A percentile compares a stretch with the other conserved stretches of the same genome.
These are phyloP conservation scores for Glycine latifolia DNA, from an alignment of 306 rosid species.

Conservation along the genomic window DNA sequence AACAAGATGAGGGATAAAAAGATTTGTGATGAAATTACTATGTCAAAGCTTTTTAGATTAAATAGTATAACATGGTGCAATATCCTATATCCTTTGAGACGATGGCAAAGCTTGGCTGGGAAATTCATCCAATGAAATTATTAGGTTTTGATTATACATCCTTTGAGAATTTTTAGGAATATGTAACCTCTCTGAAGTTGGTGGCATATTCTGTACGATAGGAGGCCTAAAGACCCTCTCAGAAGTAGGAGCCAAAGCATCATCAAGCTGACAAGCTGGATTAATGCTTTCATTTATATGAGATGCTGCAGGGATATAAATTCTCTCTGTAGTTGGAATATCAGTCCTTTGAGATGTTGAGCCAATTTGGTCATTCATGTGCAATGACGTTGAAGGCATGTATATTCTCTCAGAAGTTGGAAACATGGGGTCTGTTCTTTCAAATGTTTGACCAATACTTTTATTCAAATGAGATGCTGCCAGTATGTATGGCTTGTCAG, in stretches of 20 bases:
- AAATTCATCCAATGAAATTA: constrained; percentile 61
- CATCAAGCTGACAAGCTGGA: constrained; percentile 51
- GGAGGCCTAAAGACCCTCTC: constrained; percentile 55
- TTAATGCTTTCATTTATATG: constrained; percentile 53
- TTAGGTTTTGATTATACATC: constrained; percentile 57
- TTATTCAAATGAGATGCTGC: constrained; percentile 54
- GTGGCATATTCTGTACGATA: constrained; percentile 49
- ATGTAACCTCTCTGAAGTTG: constrained; percentile 58
- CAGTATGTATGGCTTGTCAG: constrained; percentile 46
- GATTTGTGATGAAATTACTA: constrained; percentile 12
- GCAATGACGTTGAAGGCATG: constrained; percentile 38
- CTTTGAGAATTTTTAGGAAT: constrained; percentile 56
- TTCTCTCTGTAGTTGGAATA: constrained; percentile 55
- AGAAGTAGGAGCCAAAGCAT: constrained; percentile 51
- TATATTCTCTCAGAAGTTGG: constrained; percentile 48
- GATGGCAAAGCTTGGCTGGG: constrained; percentile 59
- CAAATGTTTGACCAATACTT: constrained; percentile 44
- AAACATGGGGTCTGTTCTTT: constrained; percentile 54
- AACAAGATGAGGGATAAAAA: neutral
- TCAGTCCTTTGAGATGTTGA: constrained; percentile 56
- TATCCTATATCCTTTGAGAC: constrained; percentile 54
- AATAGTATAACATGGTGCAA: neutral
- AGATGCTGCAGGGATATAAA: constrained; percentile 52
- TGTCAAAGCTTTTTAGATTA: constrained; percentile 21
- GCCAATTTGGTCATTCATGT: constrained; percentile 44